Base-by-base conservation (phyloP, 23 red algal species). In the Porphyridium purpureum region DNA sequence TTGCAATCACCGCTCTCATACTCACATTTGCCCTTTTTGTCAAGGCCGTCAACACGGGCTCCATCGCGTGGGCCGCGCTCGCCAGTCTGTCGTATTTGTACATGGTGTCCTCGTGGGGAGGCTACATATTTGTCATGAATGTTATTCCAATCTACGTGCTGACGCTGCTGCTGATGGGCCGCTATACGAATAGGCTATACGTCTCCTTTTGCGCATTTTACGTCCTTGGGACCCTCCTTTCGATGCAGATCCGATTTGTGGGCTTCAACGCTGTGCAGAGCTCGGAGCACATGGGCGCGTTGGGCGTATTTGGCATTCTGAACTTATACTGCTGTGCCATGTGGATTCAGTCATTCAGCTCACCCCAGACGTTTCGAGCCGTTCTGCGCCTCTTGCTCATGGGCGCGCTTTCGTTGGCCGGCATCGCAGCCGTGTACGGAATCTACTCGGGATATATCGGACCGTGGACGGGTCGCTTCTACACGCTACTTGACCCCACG, bases 211-310 rank as follows among this genome's bases (percentile, higher is more conserved):
- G 67, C 31, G 70, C 72, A 1, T 86, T 86, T 28, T 98, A 98
- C 52, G 57, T 98, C 11, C 48, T 98, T 15, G 90, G 90, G 42
- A 81, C 90, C 15, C 47, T 98, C 2, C 66, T 98, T 1, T 98
- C 90, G 7, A 98, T 98, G 90, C 90, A 98, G 56, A 98, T 98
- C 57, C 90, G 90, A 17, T 98, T 98, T 75, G 90, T 98, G 24
- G 90, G 90, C 8, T 98, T 98, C 65, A 82, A 98, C 27, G 90
- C 90, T 7, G 81, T 98, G 17, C 72, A 85, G 32, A 81, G 67
- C 29, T 79, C 64, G 3, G 90, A 98, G 52, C 90, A 98, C 67
- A 72, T 98, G 27, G 70, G 79, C 48, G 90, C 90, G 22, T 72
- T 83, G 41, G 79, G 67, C 6, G 82, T 83, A 1, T 98, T 98